Base-by-base conservation (phyloP, 2,329 filamentous ascomycete genomes). In the Fusarium solani-melongenae region DNA sequence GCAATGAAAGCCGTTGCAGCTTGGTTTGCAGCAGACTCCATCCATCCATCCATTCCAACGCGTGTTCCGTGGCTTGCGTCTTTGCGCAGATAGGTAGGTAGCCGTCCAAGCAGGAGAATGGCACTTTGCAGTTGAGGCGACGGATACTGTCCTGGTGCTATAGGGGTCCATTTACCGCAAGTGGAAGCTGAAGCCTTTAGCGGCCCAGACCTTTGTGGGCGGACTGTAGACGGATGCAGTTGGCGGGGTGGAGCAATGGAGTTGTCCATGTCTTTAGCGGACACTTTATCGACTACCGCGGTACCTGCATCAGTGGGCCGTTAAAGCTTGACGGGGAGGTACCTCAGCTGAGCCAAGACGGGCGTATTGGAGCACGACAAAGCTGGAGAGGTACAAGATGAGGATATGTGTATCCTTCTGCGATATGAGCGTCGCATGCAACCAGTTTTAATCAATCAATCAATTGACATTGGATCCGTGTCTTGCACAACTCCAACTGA, bases 261-360 rank as follows among this genome's bases (percentile, higher is more conserved):
- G 27, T 29, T 29, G 46, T 51, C 39, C 60, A 36, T 73, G 51
- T 63, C 34, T 51, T 63, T 69, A 69, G 67, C 66, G 36, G 66
- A 53, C 62, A 64, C 63, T 64, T 64, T 55, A 71, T 60, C 59
- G 71, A 62, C 38, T 44, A 51, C 46, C 46, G 58, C 70, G 53
- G 72, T 74, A 74, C 72, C 72, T 74, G 72, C 72, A 74, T 74
- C 64, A 64, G 65, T 74, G 69, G 72, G 71, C 56, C 65, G 34
- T 61, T 62, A 55, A 51, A 49, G 24, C 44, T 49, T 51, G 27
- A 31, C 3, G 10, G 46, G 17, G 17, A 51, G 46, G 24, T 51
- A 51, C 27, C 17, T 51, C 15, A 51, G 17, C 17, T 31, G 17
- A 51, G 46, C 46, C 27, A 51, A 51, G 24, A 51, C 14, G 41